Percentiles rank a stretch among this genome's conserved stretches.
phyloP scores from a whole-genome alignment of 2,329 filamentous ascomycete species.

The Ceratocystis cacaofunesta region DNA sequence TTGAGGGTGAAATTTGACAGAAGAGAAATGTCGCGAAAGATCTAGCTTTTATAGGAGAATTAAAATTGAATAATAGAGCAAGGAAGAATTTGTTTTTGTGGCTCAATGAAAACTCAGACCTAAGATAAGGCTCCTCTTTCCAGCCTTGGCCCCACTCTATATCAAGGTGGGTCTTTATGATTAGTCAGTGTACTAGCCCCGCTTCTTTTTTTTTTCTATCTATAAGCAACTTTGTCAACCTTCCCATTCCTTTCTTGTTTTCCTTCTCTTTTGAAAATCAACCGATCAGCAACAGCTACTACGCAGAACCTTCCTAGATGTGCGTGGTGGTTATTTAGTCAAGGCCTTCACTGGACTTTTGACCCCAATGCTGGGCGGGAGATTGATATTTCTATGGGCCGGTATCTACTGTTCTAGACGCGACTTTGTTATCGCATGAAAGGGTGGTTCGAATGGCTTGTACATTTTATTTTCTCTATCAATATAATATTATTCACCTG shows the following conservation, averaged over 20 bases:
- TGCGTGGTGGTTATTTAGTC: slow-evolving; percentile 11
- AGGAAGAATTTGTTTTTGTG: neutral
- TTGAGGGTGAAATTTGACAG: neutral
- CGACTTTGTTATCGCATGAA: slow-evolving; percentile 39
- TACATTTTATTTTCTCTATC: slow-evolving; percentile 42
- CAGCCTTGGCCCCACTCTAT: slow-evolving; percentile 12
- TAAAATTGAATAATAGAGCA: neutral
- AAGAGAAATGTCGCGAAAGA: neutral
- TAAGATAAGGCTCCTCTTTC: neutral
- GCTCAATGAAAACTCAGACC: slow-evolving; percentile 2
- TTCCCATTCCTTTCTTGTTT: slow-evolving; percentile 21
- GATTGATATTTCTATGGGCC: slow-evolving; percentile 46
- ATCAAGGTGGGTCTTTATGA: neutral
- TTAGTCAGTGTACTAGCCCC: slow-evolving; percentile 8
- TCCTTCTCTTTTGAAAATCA: slow-evolving; percentile 25
- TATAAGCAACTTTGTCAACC: neutral
- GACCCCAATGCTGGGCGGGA: slow-evolving; percentile 43
- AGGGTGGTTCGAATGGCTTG: slow-evolving; percentile 74
- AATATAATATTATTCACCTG: neutral
- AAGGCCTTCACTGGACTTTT: slow-evolving; percentile 24
- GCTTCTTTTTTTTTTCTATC: neutral
- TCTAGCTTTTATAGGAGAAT: neutral
- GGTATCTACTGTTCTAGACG: slow-evolving; percentile 84
- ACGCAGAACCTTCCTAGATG: slow-evolving; percentile 21
- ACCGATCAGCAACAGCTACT: slow-evolving; percentile 24